Conservation (phyloP, 2,329 filamentous ascomycete genomes). For the Ceratocystis colombiana region DNA sequence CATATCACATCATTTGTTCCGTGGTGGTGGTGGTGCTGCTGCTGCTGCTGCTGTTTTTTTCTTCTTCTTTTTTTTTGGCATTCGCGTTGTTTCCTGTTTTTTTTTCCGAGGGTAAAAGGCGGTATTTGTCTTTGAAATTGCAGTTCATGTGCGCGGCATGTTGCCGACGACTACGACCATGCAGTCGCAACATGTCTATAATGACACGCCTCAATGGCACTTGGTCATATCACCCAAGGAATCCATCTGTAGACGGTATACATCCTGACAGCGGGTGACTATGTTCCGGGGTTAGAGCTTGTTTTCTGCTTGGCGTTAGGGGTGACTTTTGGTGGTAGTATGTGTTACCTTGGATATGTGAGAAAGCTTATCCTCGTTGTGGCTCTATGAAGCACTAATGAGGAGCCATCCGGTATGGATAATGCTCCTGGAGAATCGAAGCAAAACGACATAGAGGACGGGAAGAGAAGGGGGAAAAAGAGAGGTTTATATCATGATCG, state of each 20-base stretch:
- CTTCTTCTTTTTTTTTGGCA: not conserved
- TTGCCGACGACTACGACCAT: too few species aligned
- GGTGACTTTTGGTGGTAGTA: not conserved
- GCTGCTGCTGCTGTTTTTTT: not conserved
- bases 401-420: not conserved
- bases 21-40: not conserved
- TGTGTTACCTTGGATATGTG: not conserved
- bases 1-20: slow-evolving; percentile 7
- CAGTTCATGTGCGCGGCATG: too few species aligned
- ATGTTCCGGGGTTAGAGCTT: not conserved
- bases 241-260: too few species aligned
- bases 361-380: not conserved
- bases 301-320: not conserved
- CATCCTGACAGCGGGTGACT: not conserved
- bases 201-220: not conserved
- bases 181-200: too few species aligned
- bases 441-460: not conserved
- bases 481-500: not conserved
- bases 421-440: not conserved
- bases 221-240: not conserved
- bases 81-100: not conserved
- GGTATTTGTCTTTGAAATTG: not conserved
- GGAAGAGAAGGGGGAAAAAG: not conserved
- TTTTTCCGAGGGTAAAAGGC: not conserved
- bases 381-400: not conserved